These are phyloP conservation scores for Podaxis rugospora DNA, from an alignment of 768 basidiomycete genomes.

Conservation along the genomic window DNA sequence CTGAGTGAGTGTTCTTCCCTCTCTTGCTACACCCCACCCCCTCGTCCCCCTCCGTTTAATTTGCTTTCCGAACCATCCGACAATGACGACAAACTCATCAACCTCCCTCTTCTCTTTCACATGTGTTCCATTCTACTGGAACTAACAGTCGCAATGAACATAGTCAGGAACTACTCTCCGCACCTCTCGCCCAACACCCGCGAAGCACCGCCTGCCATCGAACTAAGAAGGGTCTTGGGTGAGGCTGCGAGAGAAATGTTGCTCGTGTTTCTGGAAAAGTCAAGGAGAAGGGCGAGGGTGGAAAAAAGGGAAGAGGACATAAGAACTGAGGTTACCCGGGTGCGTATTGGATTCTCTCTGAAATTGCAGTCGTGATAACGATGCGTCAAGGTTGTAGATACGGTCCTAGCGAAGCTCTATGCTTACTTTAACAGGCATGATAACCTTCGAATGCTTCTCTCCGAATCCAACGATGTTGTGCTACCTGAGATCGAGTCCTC, in stretches of 20 bases:
- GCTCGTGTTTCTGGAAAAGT: conserved; percentile 59
- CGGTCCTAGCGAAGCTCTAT: conserved; percentile 72
- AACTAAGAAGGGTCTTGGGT: conserved; percentile 59
- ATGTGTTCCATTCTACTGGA: conserved; percentile 29
- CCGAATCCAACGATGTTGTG: conserved; percentile 48
- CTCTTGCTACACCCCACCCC: conserved; percentile 8
- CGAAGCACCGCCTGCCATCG: conserved; percentile 64
- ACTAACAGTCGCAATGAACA: conserved; percentile 83
- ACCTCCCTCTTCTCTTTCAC: conserved; percentile 23
- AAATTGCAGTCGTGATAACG: not conserved
- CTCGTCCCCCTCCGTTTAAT: conserved; percentile 14
- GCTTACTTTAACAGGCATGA: conserved; percentile 55
- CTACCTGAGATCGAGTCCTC: conserved; percentile 60
- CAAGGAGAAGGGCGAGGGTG: conserved; percentile 41
- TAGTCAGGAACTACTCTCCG: conserved; percentile 91
- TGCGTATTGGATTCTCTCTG: not conserved
- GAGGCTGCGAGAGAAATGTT: conserved; percentile 76
- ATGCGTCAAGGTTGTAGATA: conserved; percentile 64
- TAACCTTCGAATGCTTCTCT: conserved; percentile 57
- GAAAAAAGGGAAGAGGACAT: conserved; percentile 23
- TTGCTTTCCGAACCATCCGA: conserved; percentile 11
- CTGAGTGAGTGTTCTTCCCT: conserved; percentile 67
- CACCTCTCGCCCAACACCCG: conserved; percentile 70
- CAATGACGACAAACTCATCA: conserved; percentile 22
- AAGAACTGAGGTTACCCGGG: not conserved